Conservation (phyloP, 345 rosid genomes). For the Citrus unshiu region DNA sequence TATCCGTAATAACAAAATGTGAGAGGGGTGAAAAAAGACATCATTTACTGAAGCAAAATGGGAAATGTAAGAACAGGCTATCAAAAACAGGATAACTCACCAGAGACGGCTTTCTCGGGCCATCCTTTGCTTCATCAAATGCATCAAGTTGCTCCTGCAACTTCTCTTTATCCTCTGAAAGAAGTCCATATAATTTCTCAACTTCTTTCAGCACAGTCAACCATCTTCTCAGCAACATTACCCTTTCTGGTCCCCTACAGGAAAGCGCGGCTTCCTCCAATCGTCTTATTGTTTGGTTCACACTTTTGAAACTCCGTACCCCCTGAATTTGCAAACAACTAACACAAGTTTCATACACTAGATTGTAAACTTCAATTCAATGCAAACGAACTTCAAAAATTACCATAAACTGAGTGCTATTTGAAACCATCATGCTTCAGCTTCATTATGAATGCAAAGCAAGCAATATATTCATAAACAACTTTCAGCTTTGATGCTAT, state of each 20-base stretch:
- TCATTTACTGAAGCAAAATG: background rate
- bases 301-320: slow-evolving; percentile 56
- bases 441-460: background rate
- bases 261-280: slow-evolving; percentile 86
- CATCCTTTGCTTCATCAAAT: slow-evolving; percentile 52
- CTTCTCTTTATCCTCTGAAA: slow-evolving; percentile 41
- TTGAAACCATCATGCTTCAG: background rate
- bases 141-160: slow-evolving; percentile 36
- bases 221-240: slow-evolving; percentile 76
- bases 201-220: slow-evolving; percentile 68
- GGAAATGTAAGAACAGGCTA: background rate
- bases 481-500: background rate
- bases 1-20: slow-evolving; percentile 22
- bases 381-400: background rate
- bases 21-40: background rate
- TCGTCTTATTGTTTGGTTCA: slow-evolving; percentile 65
- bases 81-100: slow-evolving; percentile 28
- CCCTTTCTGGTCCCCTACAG: slow-evolving; percentile 72
- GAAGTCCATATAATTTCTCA: slow-evolving; percentile 36
- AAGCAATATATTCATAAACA: background rate
- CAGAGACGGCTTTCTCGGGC: slow-evolving; percentile 37
- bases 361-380: background rate
- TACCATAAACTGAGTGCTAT: background rate
- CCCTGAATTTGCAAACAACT: slow-evolving; percentile 39
- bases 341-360: slow-evolving; percentile 10